Percentiles rank a stretch among this genome's conserved stretches.
phyloP scores from a whole-genome alignment of 2,329 filamentous ascomycete genomes.

The Fusarium sp. region DNA sequence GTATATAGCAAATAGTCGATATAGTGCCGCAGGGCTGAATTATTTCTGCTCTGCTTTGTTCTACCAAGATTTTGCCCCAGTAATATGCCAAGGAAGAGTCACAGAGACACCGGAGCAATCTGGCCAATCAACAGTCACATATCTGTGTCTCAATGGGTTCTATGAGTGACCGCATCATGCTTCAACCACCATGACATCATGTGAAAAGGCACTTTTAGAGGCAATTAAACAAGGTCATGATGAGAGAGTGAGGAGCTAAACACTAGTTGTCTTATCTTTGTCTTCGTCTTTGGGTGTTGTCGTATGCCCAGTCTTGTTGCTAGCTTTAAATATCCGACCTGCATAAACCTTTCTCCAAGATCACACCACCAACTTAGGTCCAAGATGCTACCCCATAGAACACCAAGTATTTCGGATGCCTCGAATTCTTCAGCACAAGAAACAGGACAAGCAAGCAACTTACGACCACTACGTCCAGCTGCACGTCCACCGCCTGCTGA shows the following conservation, averaged over 20 bases:
- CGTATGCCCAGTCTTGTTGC: neutral
- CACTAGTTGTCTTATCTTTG: neutral
- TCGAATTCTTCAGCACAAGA: conserved; percentile 2
- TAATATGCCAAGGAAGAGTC: neutral
- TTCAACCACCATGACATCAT: conserved; percentile 21
- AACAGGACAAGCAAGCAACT: rapidly evolving
- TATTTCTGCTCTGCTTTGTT: too few species aligned
- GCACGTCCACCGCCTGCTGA: neutral
- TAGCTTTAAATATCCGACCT: neutral
- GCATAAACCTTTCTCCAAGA: neutral
- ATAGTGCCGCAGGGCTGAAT: too few species aligned
- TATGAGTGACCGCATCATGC: neutral
- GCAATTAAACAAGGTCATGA: neutral
- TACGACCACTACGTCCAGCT: neutral
- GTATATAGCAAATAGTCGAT: too few species aligned
- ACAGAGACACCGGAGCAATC: neutral
- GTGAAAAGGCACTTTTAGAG: rapidly evolving
- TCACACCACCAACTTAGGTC: neutral
- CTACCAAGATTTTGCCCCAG: too few species aligned
- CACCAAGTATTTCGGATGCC: neutral
- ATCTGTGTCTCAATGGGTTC: neutral
- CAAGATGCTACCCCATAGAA: neutral
- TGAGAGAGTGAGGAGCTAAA: rapidly evolving
- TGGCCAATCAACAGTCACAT: neutral
- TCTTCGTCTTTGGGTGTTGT: neutral